Evolutionary conservation across 1,284 basidiomycete species (phyloP).

Genomic region (Ceratobasidium sp.): DNA sequence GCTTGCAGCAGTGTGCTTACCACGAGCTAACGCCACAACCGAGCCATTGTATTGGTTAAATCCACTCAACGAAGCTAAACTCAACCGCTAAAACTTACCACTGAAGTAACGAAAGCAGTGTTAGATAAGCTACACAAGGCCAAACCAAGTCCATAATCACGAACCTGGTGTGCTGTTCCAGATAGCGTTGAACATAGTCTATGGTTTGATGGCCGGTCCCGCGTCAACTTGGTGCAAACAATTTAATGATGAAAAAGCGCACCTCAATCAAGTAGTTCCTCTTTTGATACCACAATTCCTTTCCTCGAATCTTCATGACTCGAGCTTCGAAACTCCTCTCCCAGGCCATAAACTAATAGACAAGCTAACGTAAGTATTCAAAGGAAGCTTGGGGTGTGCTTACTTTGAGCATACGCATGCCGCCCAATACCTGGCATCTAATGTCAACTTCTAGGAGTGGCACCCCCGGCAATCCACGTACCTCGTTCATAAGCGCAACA

Average conservation of each 20-base stretch:
- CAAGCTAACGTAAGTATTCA: not conserved
- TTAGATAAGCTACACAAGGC: constrained; percentile 75
- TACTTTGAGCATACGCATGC: constrained; percentile 91
- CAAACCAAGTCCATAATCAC: constrained; percentile 72
- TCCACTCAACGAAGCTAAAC: not conserved
- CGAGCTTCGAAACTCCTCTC: constrained; percentile 85
- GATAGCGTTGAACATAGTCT: constrained; percentile 77
- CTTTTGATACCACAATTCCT: constrained; percentile 82
- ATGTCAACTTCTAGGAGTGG: not conserved
- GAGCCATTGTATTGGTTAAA: not conserved
- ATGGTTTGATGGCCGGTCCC: not conserved
- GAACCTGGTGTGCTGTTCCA: constrained; percentile 59
- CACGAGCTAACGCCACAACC: constrained; percentile 10
- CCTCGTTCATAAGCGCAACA: constrained; percentile 91
- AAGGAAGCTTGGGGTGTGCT: constrained; percentile 3
- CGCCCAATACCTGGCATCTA: constrained; percentile 69
- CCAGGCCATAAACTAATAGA: constrained; percentile 86
- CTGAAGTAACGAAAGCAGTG: constrained; percentile 53
- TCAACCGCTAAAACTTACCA: constrained; percentile 45
- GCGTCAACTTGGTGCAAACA: not conserved
- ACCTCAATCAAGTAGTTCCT: constrained; percentile 87
- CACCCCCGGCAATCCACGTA: constrained; percentile 47
- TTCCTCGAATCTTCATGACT: constrained; percentile 74
- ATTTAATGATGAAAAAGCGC: not conserved
- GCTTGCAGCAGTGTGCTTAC: constrained; percentile 1